Percentiles rank a stretch among this genome's conserved stretches.
Conservation (phyloP, 176 grass and related monocot species). For the Aegilops speltoides region DNA sequence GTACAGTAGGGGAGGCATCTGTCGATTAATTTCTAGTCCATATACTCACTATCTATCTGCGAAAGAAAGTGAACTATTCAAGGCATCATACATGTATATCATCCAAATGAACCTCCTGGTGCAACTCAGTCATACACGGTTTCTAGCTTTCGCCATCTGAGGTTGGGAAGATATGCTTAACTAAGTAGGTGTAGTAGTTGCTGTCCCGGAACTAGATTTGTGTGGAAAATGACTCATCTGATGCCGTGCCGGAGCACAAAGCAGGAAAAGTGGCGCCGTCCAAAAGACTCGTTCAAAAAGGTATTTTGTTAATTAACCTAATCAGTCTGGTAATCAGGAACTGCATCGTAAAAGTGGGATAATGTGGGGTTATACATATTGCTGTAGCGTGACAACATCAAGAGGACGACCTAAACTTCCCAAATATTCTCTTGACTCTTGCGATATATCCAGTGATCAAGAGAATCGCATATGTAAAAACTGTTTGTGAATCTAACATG, state of each 20-base stretch:
- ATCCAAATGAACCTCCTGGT: neutral
- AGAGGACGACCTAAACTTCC: no score
- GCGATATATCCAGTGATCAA: no score
- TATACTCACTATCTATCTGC: neutral
- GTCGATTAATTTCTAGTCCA: neutral
- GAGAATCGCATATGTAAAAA: no score
- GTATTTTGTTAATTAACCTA: neutral
- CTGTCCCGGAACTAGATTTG: neutral
- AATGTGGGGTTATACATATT: neutral
- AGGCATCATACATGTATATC: neutral
- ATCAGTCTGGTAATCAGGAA: neutral
- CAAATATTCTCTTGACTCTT: no score
- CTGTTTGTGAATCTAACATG: no score
- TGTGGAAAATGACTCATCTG: constrained; percentile 11
- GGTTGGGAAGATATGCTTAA: neutral
- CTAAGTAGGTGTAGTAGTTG: neutral
- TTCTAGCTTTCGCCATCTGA: neutral
- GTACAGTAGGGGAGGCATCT: no score
- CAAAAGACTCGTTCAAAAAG: neutral
- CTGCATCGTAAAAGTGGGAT: neutral
- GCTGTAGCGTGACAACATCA: neutral
- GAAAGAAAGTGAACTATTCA: neutral
- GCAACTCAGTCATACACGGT: neutral
- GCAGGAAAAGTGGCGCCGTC: neutral
- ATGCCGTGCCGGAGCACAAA: neutral